These are phyloP conservation scores for Solanum rostratum DNA, from an alignment of 257 asterid species.

Conservation along the genomic window DNA sequence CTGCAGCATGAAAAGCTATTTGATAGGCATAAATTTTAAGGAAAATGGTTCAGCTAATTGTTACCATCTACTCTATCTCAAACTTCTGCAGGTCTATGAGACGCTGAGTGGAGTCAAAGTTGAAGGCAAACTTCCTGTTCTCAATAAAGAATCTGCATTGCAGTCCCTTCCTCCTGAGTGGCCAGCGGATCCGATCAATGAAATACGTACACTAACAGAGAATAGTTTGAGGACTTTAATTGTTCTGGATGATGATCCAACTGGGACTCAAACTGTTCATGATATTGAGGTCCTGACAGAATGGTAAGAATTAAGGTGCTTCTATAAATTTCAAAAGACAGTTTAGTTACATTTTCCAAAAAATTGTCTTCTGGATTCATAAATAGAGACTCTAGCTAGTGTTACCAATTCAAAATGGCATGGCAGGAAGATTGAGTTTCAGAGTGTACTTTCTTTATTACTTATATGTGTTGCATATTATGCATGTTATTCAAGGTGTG, in stretches of 20 bases:
- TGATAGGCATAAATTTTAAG: not conserved
- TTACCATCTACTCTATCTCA: not conserved
- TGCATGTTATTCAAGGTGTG: not conserved
- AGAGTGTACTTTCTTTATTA: not conserved
- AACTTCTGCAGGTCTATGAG: conserved; percentile 69
- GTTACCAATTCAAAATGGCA: not conserved
- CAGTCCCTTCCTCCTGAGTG: conserved; percentile 84
- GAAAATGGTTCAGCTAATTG: not conserved
- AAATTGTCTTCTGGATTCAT: not conserved
- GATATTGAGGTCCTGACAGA: conserved; percentile 87
- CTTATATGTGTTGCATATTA: not conserved
- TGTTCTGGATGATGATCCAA: conserved; percentile 98
- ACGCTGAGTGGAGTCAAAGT: conserved; percentile 87
- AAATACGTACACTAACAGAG: conserved; percentile 46
- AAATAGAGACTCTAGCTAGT: not conserved
- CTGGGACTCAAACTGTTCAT: conserved; percentile 99
- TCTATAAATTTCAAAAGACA: not conserved
- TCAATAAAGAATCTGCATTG: conserved; percentile 55
- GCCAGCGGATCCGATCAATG: conserved; percentile 59
- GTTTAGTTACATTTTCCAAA: not conserved
- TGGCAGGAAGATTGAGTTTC: not conserved
- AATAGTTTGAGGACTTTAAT: conserved; percentile 60
- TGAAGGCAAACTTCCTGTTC: conserved; percentile 59
- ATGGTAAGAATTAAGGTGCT: conserved; percentile 49
- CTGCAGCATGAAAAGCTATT: not conserved